Base-by-base conservation (phyloP, 441 rosid genomes). In the Breynia disticha region DNA sequence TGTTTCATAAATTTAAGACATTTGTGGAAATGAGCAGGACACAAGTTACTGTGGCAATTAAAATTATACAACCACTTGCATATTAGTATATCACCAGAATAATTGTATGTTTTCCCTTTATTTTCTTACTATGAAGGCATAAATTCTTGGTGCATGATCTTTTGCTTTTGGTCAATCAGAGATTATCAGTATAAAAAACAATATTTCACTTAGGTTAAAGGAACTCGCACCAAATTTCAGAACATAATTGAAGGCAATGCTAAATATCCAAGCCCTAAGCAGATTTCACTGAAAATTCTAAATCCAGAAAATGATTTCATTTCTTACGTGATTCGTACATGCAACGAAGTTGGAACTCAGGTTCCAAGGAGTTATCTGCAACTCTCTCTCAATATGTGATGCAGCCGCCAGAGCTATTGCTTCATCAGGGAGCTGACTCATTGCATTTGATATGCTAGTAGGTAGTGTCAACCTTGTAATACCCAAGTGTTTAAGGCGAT, bases 341-440 rank as follows among this genome's bases (percentile, higher is more conserved):
- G 96, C 80, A 69, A 94, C 97, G 77, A 89, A 94, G 66, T 90
- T 94, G 78, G 82, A 76, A 66, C 99, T 94, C 61, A 94, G 77
- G 72, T 79, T 94, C 99, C 99, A 90, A 43, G 97, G 95, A 73
- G 96, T 87, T 37, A 94, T 90, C 78, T 82, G 94, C 69, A 94
- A 73, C 73, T 90, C 99, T 72, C 99, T 78, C 72, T 90, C 99
- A 57, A 94, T 87, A 64, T 90, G 99, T 35, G 95, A 84, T 22
- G 97, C 99, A 74, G 94, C 97, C 70, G 99, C 99, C 55, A 94
- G 77, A 66, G 94, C 90, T 65, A 94, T 83, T 64, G 99, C 96
- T 77, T 90, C 97, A 37, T 75, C 91, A 59, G 99, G 96, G 24
- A 94, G 86, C 72, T 87, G 99, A 74, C 86, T 82, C 94, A 83